Conservation (phyloP, 768 basidiomycete genomes). For the Agrocybe chaxingu region DNA sequence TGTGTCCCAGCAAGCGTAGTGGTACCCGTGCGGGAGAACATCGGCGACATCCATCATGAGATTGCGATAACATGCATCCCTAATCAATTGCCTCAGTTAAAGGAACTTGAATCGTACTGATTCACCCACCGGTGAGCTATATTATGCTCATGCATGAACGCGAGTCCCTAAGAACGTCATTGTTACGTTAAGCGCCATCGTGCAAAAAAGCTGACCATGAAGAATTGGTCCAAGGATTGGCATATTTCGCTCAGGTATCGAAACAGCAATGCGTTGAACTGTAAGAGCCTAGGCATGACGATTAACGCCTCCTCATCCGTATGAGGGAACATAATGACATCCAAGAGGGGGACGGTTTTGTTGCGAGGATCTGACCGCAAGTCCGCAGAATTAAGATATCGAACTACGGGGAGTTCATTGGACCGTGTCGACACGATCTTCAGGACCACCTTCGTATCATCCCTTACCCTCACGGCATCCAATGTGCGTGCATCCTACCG, state of each 20-base stretch:
- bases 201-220: too few relatives aligned
- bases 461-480: background rate
- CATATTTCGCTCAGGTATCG: background rate
- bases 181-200: too few relatives aligned
- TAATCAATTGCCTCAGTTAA: too few relatives aligned
- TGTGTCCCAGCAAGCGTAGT: too few relatives aligned
- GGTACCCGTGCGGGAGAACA: too few relatives aligned
- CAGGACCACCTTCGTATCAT: constrained; percentile 1
- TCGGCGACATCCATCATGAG: too few relatives aligned
- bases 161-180: too few relatives aligned
- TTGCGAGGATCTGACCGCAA: background rate
- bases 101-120: too few relatives aligned
- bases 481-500: background rate
- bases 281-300: background rate
- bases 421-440: background rate
- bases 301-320: background rate
- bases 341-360: background rate
- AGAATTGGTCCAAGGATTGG: too few relatives aligned
- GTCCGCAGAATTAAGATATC: background rate
- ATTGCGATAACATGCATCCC: too few relatives aligned
- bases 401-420: background rate
- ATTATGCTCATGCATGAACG: too few relatives aligned
- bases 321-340: background rate
- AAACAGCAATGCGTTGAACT: background rate
- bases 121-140: too few relatives aligned